phyloP scores from a whole-genome alignment of 805 yeast species.

The Myxozyma mucilagina region DNA sequence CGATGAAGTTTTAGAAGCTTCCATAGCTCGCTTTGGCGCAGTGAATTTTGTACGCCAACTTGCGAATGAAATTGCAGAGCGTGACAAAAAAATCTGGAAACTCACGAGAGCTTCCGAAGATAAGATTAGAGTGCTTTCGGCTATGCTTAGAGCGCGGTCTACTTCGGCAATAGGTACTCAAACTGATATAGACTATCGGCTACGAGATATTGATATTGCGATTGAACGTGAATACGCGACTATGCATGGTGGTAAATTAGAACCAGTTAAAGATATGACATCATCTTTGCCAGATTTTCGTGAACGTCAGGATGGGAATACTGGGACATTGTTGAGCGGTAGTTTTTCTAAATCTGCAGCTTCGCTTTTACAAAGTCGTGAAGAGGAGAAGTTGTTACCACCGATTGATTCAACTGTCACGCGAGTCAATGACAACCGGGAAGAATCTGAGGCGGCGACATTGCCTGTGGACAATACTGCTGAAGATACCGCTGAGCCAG shows the following conservation, averaged over 20 bases:
- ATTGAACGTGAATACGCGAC: constrained; percentile 4
- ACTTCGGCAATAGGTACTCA: constrained; percentile 25
- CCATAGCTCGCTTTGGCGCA: constrained; percentile 42
- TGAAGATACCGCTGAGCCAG: too few species aligned
- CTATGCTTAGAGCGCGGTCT: constrained; percentile 37
- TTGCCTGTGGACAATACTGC: too few species aligned
- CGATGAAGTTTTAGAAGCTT: constrained; percentile 39
- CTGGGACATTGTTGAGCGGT: too few species aligned
- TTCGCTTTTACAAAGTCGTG: too few species aligned
- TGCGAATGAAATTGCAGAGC: constrained; percentile 49
- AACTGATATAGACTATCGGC: constrained; percentile 32
- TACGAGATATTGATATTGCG: constrained; percentile 5
- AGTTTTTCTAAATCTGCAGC: too few species aligned
- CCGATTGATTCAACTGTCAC: too few species aligned
- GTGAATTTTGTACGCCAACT: constrained; percentile 48
- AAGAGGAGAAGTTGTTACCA: too few species aligned
- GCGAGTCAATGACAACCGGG: too few species aligned
- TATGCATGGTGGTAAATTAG: not conserved
- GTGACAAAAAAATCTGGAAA: constrained; percentile 50
- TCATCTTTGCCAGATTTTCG: too few species aligned
- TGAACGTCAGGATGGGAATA: too few species aligned
- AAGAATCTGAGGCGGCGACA: too few species aligned
- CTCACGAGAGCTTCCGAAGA: constrained; percentile 40
- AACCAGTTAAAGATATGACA: not conserved
- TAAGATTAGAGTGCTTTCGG: constrained; percentile 38